phyloP scores from a whole-genome alignment of 768 basidiomycete genomes.

The Filobasidium floriforme region DNA sequence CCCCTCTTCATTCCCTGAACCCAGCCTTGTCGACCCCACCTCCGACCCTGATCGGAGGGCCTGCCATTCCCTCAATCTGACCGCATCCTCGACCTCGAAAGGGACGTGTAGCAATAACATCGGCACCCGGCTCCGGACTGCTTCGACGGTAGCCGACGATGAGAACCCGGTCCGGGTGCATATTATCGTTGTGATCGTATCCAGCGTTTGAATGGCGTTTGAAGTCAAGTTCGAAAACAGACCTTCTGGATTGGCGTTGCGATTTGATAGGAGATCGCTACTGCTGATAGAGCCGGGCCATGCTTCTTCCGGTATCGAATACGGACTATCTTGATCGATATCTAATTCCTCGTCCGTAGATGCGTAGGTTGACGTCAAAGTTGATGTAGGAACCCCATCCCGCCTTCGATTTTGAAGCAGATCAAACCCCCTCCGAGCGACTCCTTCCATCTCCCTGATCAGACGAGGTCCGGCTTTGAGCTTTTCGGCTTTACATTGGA shows the following conservation, averaged over 20 bases:
- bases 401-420: neutral
- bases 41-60: neutral
- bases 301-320: too few relatives aligned
- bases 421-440: conserved; percentile 50
- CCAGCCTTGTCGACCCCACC: neutral
- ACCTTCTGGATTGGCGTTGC: neutral
- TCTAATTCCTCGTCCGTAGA: too few relatives aligned
- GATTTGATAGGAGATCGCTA: too few relatives aligned
- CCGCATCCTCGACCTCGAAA: conserved; percentile 32
- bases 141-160: conserved; percentile 59
- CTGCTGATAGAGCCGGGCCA: too few relatives aligned
- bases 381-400: neutral
- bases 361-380: too few relatives aligned
- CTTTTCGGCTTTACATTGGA: conserved; percentile 86
- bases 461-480: conserved; percentile 69
- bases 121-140: conserved; percentile 66
- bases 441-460: conserved; percentile 87
- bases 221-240: neutral
- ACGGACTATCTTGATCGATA: too few relatives aligned
- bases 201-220: neutral
- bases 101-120: conserved; percentile 74
- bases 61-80: conserved; percentile 7
- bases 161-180: conserved; percentile 78
- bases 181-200: conserved; percentile 50
- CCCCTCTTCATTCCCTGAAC: conserved; percentile 5